A percentile compares a stretch with the other conserved stretches of the same genome.
Evolutionary conservation across 75 land plant species (phyloP).

Genomic region (Sequoia sempervirens): DNA sequence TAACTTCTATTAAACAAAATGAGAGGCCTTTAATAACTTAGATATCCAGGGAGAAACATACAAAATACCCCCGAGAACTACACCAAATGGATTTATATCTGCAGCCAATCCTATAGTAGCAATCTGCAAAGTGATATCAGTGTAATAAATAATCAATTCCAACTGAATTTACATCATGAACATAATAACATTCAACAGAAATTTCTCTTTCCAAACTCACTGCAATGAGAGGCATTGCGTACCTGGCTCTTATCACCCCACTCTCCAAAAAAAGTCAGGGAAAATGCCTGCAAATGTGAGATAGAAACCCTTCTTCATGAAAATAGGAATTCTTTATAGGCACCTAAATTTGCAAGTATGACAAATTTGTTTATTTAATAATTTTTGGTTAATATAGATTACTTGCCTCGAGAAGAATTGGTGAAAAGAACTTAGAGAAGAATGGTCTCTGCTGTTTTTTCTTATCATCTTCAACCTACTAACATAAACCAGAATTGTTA

Average conservation of each 20-base stretch:
- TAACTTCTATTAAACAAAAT: neutral
- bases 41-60: slow-evolving; percentile 27
- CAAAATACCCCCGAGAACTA: slow-evolving; percentile 93
- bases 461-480: slow-evolving; percentile 34
- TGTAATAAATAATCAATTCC: neutral
- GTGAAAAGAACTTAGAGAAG: slow-evolving; percentile 54
- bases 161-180: neutral
- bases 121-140: slow-evolving; percentile 39
- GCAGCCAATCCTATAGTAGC: slow-evolving; percentile 96
- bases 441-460: slow-evolving; percentile 53
- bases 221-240: slow-evolving; percentile 7
- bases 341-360: neutral
- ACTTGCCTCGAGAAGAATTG: slow-evolving; percentile 65
- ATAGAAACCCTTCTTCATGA: neutral
- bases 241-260: slow-evolving; percentile 99
- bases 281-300: slow-evolving; percentile 65
- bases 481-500: neutral
- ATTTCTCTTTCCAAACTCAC: neutral
- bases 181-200: neutral
- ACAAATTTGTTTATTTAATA: neutral
- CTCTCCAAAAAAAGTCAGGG: slow-evolving; percentile 91
- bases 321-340: neutral
- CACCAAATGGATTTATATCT: slow-evolving; percentile 89
- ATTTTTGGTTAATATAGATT: neutral
- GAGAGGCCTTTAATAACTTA: neutral